These are phyloP conservation scores for Tetragonia tetragonoides DNA, from an alignment of 148 eudicot species.

Conservation along the genomic window DNA sequence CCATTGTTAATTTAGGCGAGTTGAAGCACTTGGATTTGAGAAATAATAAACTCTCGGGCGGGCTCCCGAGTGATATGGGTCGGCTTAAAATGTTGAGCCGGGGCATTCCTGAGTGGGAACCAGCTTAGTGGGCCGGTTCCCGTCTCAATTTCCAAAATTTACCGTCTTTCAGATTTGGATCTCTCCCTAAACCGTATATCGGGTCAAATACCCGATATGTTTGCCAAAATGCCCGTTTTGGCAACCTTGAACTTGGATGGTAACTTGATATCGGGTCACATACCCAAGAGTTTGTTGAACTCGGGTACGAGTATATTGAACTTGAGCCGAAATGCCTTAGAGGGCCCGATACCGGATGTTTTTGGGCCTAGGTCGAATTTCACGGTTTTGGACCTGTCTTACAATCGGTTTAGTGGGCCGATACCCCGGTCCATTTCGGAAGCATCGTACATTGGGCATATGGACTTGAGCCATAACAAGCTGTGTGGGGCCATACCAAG, in stretches of 20 bases:
- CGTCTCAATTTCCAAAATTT: slow-evolving; percentile 47
- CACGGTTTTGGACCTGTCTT: slow-evolving; percentile 65
- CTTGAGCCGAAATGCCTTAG: slow-evolving; percentile 63
- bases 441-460: slow-evolving; percentile 68
- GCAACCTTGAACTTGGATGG: slow-evolving; percentile 69
- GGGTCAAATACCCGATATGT: slow-evolving; percentile 53
- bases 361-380: slow-evolving; percentile 85
- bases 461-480: slow-evolving; percentile 80
- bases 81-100: slow-evolving; percentile 68
- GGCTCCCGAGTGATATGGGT: slow-evolving; percentile 55
- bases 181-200: slow-evolving; percentile 60
- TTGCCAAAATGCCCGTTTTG: slow-evolving; percentile 71
- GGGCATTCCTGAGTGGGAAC: slow-evolving; percentile 64
- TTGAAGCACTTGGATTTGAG: slow-evolving; percentile 77
- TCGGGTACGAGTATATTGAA: slow-evolving; percentile 64
- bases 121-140: slow-evolving; percentile 58
- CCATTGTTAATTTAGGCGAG: slow-evolving; percentile 44
- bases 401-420: slow-evolving; percentile 52
- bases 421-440: slow-evolving; percentile 63
- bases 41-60: slow-evolving; percentile 52
- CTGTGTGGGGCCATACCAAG: slow-evolving; percentile 76
- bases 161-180: slow-evolving; percentile 74
- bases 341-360: slow-evolving; percentile 62
- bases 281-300: slow-evolving; percentile 50
- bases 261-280: slow-evolving; percentile 51